Conservation (phyloP, 1,284 basidiomycete genomes). For the Tausonia pullulans region DNA sequence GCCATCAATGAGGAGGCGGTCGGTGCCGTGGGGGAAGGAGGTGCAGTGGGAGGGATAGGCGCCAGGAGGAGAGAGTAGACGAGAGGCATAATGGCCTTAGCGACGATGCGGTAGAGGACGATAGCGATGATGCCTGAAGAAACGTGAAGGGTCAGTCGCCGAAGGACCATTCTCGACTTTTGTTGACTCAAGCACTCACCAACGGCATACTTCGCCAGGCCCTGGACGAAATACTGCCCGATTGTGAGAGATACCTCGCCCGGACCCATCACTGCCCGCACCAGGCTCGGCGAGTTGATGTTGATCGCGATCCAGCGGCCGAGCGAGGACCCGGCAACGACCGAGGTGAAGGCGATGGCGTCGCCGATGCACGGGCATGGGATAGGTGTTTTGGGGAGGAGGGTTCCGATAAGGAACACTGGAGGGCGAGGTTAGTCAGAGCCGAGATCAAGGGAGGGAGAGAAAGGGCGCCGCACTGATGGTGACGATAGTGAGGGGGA, state of each 20-base stretch:
- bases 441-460: constrained; percentile 67
- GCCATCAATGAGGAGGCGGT: not conserved
- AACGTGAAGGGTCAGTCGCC: too few species aligned
- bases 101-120: constrained; percentile 10
- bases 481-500: constrained; percentile 53
- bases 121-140: constrained; percentile 42
- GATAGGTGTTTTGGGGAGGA: constrained; percentile 17
- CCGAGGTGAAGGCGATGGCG: constrained; percentile 81
- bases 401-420: not conserved
- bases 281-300: not conserved
- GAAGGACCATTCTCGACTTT: too few species aligned
- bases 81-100: constrained; percentile 2
- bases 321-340: constrained; percentile 63
- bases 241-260: constrained; percentile 25
- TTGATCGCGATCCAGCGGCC: constrained; percentile 45
- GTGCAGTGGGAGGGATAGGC: not conserved
- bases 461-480: constrained; percentile 56
- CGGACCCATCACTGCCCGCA: not conserved
- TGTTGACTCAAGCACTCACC: constrained; percentile 31
- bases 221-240: constrained; percentile 48
- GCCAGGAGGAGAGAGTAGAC: not conserved
- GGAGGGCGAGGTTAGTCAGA: not conserved
- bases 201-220: constrained; percentile 46
- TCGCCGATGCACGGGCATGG: constrained; percentile 95
- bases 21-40: not conserved